These are phyloP conservation scores for Aciculosporium take DNA, from an alignment of 2,329 filamentous ascomycete genomes.

Conservation along the genomic window DNA sequence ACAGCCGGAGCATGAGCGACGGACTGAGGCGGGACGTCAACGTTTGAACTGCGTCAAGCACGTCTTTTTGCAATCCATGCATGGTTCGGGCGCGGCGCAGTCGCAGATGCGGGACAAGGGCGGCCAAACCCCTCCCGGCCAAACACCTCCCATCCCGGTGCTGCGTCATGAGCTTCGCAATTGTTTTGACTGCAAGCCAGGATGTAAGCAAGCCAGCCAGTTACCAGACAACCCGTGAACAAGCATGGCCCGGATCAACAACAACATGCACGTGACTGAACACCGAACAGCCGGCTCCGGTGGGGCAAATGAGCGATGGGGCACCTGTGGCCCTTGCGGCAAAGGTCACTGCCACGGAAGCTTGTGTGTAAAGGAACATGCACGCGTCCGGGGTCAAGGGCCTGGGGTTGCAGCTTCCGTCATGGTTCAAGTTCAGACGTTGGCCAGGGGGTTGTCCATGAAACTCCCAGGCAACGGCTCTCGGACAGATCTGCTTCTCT, in stretches of 20 bases:
- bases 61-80: neutral
- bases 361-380: neutral
- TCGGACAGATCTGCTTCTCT: neutral
- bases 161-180: slow-evolving; percentile 4
- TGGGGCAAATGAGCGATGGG: neutral
- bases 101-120: slow-evolving; percentile 1
- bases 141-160: no score
- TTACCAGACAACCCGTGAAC: neutral
- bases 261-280: neutral
- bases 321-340: neutral
- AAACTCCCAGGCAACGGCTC: neutral
- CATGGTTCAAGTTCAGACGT: no score
- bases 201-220: no score
- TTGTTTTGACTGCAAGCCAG: slow-evolving; percentile 1
- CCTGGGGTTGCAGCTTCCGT: neutral
- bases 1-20: neutral
- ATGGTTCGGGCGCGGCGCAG: slow-evolving; percentile 1
- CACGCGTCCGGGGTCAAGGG: neutral
- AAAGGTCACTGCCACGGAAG: neutral
- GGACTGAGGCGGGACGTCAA: neutral
- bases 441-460: no score
- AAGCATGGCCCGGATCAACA: no score
- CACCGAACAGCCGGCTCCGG: neutral
- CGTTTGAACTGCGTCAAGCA: neutral
- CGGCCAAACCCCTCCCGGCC: neutral